Evolutionary conservation across 2,329 filamentous ascomycete genomes (phyloP).

Genomic region (Curvularia lunata): DNA sequence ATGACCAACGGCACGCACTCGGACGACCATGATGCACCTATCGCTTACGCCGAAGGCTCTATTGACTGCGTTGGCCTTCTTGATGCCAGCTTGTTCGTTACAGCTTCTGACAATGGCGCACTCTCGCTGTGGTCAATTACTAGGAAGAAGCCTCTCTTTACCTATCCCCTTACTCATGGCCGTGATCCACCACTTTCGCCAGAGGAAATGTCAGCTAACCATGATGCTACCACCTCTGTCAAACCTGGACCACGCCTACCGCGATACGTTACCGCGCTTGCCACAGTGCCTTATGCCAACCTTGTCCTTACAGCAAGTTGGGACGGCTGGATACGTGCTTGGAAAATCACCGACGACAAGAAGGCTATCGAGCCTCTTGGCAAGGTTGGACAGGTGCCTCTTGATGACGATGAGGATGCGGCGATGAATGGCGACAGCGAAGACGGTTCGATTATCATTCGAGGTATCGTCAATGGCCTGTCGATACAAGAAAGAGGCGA

Average conservation of each 20-base stretch:
- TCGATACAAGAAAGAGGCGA: slow-evolving; percentile 85
- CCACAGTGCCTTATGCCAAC: slow-evolving; percentile 87
- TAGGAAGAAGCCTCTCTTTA: slow-evolving; percentile 93
- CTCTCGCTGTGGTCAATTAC: slow-evolving; percentile 86
- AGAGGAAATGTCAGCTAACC: slow-evolving; percentile 70
- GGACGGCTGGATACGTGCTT: slow-evolving; percentile 86
- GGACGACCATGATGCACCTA: slow-evolving; percentile 49
- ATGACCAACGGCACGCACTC: slow-evolving; percentile 47
- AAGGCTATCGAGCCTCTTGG: slow-evolving; percentile 76
- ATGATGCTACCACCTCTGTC: slow-evolving; percentile 61
- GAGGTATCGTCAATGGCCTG: slow-evolving; percentile 87
- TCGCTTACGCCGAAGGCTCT: slow-evolving; percentile 72
- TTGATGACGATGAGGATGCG: slow-evolving; percentile 24
- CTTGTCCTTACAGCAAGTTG: slow-evolving; percentile 90
- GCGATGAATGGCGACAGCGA: slow-evolving; percentile 19
- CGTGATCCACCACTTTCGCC: slow-evolving; percentile 74
- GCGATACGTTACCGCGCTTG: slow-evolving; percentile 88
- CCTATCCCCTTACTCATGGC: slow-evolving; percentile 81
- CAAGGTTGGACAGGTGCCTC: slow-evolving; percentile 59
- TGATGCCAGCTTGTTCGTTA: slow-evolving; percentile 87
- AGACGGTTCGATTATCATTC: slow-evolving; percentile 53
- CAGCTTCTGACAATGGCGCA: slow-evolving; percentile 88
- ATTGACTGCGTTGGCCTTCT: slow-evolving; percentile 93
- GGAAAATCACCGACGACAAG: slow-evolving; percentile 78
- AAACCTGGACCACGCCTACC: slow-evolving; percentile 65